Percentiles rank a stretch among this genome's conserved stretches.
These are phyloP conservation scores for Aspergillus flavus DNA, from an alignment of 2,329 filamentous ascomycete species.

Conservation along the genomic window DNA sequence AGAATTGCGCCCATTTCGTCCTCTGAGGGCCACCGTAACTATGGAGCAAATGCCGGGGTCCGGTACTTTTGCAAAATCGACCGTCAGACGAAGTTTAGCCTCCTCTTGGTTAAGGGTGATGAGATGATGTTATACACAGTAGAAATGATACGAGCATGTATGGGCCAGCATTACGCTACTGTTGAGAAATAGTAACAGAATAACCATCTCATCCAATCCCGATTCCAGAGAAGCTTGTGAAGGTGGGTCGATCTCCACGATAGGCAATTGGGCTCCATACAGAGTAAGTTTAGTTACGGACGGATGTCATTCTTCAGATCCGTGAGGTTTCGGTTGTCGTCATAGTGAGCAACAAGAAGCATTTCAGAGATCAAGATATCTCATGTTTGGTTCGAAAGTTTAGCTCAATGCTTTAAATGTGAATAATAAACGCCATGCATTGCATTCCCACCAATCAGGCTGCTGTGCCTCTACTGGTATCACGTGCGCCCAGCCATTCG, in stretches of 20 bases:
- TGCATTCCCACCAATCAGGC: slow-evolving; percentile 6
- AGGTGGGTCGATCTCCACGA: slow-evolving; percentile 5
- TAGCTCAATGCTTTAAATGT: neutral
- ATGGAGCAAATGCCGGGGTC: neutral
- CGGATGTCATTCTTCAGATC: neutral
- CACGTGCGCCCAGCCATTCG: slow-evolving; percentile 2
- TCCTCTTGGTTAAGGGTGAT: neutral
- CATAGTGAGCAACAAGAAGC: neutral
- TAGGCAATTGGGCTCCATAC: slow-evolving; percentile 1
- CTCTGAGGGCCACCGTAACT: neutral
- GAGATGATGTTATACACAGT: neutral
- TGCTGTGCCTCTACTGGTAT: neutral
- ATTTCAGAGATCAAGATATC: neutral
- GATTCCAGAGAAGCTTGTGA: neutral
- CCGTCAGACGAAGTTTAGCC: neutral
- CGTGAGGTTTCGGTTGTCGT: neutral
- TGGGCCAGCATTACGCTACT: neutral
- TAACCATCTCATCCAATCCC: neutral
- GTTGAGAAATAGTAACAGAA: neutral
- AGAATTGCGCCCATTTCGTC: neutral
- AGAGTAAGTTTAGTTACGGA: neutral
- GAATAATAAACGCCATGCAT: slow-evolving; percentile 1
- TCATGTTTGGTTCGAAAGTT: neutral
- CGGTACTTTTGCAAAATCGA: neutral
- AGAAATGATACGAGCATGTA: neutral